These are phyloP conservation scores for Saitozyma sp. DNA, from an alignment of 768 basidiomycete species.

Conservation along the genomic window DNA sequence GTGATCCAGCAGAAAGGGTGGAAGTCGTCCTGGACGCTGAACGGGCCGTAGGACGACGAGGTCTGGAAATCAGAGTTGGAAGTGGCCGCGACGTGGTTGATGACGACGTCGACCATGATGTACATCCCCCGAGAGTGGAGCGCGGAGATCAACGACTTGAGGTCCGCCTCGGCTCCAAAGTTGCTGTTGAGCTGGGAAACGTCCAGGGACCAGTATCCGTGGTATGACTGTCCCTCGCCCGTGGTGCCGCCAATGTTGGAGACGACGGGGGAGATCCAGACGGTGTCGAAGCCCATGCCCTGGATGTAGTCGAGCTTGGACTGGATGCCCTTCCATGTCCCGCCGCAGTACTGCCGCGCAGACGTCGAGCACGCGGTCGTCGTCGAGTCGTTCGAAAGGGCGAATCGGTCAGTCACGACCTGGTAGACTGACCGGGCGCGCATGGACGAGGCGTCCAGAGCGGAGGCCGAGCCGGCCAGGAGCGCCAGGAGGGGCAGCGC, in stretches of 20 bases:
- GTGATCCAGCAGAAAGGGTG: conserved; percentile 71
- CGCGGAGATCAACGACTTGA: conserved; percentile 43
- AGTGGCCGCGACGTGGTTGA: conserved; percentile 76
- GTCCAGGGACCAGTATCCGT: conserved; percentile 71
- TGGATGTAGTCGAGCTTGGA: conserved; percentile 83
- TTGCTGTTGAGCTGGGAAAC: conserved; percentile 55
- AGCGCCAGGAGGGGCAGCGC: conserved; percentile 23
- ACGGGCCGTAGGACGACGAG: conserved; percentile 32
- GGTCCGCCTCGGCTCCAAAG: conserved; percentile 47
- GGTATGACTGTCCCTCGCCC: conserved; percentile 60
- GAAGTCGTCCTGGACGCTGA: conserved; percentile 57
- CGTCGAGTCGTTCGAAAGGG: conserved; percentile 59
- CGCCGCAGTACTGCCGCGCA: conserved; percentile 67
- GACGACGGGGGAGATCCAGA: conserved; percentile 81
- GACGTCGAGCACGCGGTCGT: conserved; percentile 24
- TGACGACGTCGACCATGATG: conserved; percentile 57
- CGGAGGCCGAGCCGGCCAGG: conserved; percentile 20
- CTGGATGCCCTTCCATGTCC: conserved; percentile 71
- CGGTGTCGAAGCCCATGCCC: conserved; percentile 75
- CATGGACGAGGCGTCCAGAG: conserved; percentile 62
- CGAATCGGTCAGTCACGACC: conserved; percentile 75
- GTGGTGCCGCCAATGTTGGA: conserved; percentile 70
- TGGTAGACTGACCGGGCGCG: conserved; percentile 77
- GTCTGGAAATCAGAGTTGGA: conserved; percentile 63
- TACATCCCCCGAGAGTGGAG: conserved; percentile 51